Evolutionary conservation across 1,284 basidiomycete species (phyloP), one percentile per base, ranked within the genome.

Genomic region (Lentinus polychrous): DNA sequence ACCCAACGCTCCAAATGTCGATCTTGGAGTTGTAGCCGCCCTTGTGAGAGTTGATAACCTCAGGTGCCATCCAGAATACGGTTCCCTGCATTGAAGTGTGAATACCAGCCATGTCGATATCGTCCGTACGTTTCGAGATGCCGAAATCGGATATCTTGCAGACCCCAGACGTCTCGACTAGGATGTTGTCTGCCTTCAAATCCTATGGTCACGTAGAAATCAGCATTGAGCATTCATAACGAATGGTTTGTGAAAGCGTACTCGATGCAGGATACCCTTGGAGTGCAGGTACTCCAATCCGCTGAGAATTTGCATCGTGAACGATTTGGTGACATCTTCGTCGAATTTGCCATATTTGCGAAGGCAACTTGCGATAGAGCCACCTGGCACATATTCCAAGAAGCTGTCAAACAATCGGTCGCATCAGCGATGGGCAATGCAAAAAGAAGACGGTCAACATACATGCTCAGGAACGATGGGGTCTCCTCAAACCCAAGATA

Each of bases 121-220:
- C 91, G 51, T 83, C 79, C 48, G 82, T 92, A 54, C 88, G 80
- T 67, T 95, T 97, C 10, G 91, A 94, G 50, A 96, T 95, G 43
- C 94, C 96, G 64, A 99, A 99, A 66, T 99, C 96, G 2, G 93
- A 94, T 47, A 99, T 99, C 72, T 99, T 99, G 76, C 94, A 97
- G 37, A 90, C 76, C 1, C 96, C 96, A 18, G 84, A 79, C 57
- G 84, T 86, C 64, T 99, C 95, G 22, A 98, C 93, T 20, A 99
- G 79, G 57, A 99, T 94, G 61, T 99, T 99, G 69, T 99, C 96
- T 12, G 94, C 93, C 71, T 99, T 99, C 55, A 99, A 72, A 68
- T 99, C 96, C 83, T 92, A 57, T 7, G 5, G 57, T 42, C 35
- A 32, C 7, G 34, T 10, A 34, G 31, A 20, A 10, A 10, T 27